Conservation (phyloP, 2,329 filamentous ascomycete genomes). For the Triangularia verruculosa region DNA sequence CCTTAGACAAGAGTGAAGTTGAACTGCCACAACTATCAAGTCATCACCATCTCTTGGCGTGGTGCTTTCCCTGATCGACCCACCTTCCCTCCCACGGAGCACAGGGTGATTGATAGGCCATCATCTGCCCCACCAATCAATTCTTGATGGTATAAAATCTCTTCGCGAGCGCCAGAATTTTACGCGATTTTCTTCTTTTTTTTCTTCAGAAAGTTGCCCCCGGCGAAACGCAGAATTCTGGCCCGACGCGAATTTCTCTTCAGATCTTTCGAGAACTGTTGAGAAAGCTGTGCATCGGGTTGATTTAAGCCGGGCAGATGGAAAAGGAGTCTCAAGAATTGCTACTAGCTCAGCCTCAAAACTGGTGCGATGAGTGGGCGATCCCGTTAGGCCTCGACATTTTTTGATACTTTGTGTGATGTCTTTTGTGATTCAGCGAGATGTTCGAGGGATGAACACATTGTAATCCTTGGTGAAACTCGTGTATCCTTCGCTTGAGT, state of each 20-base stretch:
- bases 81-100: too few relatives aligned
- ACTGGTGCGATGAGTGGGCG: slow-evolving; percentile 47
- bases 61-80: too few relatives aligned
- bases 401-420: slow-evolving; percentile 21
- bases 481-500: not conserved
- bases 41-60: too few relatives aligned
- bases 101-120: too few relatives aligned
- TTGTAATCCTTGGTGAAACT: too few relatives aligned
- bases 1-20: too few relatives aligned
- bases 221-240: slow-evolving; percentile 54
- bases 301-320: slow-evolving; percentile 58
- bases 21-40: too few relatives aligned
- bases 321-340: slow-evolving; percentile 64
- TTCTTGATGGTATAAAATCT: not conserved
- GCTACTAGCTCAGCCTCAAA: slow-evolving; percentile 45
- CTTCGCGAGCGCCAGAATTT: not conserved
- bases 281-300: slow-evolving; percentile 45
- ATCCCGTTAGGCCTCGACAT: slow-evolving; percentile 65
- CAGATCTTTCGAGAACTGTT: slow-evolving; percentile 15
- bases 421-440: not conserved
- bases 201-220: slow-evolving; percentile 51
- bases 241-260: slow-evolving; percentile 44
- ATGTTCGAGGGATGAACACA: too few relatives aligned
- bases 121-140: not conserved
- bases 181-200: slow-evolving; percentile 13